Conservation (phyloP, 2,329 filamentous ascomycete genomes). For the Alternaria postmessia region DNA sequence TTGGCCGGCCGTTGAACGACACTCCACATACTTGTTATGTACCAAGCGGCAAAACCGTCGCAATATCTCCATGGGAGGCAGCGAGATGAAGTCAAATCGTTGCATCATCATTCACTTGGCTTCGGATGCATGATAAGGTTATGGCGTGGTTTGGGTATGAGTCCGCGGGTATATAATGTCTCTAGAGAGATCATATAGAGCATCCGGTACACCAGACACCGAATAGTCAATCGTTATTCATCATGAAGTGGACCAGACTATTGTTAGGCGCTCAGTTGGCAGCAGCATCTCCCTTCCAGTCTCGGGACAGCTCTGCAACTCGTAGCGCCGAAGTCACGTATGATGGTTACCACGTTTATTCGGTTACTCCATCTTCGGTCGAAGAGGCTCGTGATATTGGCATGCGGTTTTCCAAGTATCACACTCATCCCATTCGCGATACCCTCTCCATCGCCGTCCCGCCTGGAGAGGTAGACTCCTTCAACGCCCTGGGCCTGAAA, state of each 20-base stretch:
- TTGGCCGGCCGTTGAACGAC: conserved; percentile 14
- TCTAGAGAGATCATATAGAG: background rate
- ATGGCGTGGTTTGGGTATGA: background rate
- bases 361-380: conserved; percentile 23
- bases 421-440: conserved; percentile 32
- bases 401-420: conserved; percentile 25
- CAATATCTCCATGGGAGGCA: background rate
- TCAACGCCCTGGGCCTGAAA: conserved; percentile 50
- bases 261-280: conserved; percentile 21
- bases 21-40: conserved; percentile 7
- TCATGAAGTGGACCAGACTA: conserved; percentile 21
- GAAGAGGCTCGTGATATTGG: conserved; percentile 25
- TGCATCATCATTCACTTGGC: conserved; percentile 10
- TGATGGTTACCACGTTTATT: conserved; percentile 32
- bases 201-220: background rate
- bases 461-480: conserved; percentile 49
- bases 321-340: conserved; percentile 18
- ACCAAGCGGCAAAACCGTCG: background rate
- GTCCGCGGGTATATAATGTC: background rate
- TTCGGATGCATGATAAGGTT: background rate
- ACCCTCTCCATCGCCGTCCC: conserved; percentile 49
- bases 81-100: background rate
- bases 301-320: background rate
- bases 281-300: conserved; percentile 19
- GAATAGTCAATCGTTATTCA: background rate